phyloP scores from a whole-genome alignment of 2,329 filamentous ascomycete species.

The Fusarium sp. region DNA sequence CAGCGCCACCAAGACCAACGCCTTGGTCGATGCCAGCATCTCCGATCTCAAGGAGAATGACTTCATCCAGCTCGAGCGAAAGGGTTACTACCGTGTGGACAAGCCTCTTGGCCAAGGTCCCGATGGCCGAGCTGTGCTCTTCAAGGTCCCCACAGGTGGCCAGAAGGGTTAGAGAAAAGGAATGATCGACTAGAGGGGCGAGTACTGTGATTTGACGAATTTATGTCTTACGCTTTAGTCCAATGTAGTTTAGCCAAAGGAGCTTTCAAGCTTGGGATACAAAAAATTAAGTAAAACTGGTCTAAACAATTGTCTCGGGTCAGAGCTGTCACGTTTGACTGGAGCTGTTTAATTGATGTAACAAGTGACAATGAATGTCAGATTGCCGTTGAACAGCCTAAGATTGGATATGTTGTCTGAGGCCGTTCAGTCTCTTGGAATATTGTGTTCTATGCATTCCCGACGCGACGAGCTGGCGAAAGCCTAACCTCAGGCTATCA shows the following conservation, averaged over 20 bases:
- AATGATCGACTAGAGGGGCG: background rate
- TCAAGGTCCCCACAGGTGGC: conserved; percentile 68
- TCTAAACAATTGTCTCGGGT: too few species aligned
- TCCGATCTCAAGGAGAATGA: conserved; percentile 83
- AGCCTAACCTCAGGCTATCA: background rate
- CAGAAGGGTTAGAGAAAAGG: conserved; percentile 50
- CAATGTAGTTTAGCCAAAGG: conserved; percentile 17
- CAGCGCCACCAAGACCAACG: conserved; percentile 80
- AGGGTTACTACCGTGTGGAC: conserved; percentile 92
- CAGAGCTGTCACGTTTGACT: too few species aligned
- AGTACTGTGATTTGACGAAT: conserved; percentile 36
- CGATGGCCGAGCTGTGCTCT: conserved; percentile 66
- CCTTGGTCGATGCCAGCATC: conserved; percentile 85
- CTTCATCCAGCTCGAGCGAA: conserved; percentile 94
- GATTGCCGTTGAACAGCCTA: too few species aligned
- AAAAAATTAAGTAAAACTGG: conserved; percentile 17
- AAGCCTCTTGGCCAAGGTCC: conserved; percentile 65
- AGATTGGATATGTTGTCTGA: background rate
- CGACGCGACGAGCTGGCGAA: background rate
- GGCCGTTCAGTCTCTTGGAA: background rate
- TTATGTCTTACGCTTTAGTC: conserved; percentile 37
- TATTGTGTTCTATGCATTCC: background rate
- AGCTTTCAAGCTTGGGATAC: background rate
- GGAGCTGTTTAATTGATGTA: too few species aligned
- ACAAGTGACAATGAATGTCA: too few species aligned